These are phyloP conservation scores for Aethionema arabicum DNA, from an alignment of 345 rosid genomes.

Conservation along the genomic window DNA sequence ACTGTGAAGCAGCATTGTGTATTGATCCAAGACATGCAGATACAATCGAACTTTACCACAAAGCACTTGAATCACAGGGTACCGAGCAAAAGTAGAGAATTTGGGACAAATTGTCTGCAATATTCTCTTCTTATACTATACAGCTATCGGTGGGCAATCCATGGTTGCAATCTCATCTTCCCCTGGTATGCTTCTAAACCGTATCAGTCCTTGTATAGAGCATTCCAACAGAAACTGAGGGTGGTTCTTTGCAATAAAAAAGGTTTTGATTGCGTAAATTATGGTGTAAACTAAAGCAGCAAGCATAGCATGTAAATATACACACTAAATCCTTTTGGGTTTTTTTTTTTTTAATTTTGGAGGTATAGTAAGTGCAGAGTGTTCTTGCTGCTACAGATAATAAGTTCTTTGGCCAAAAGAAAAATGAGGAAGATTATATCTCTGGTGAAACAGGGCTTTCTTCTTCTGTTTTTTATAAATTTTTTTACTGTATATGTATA, in stretches of 20 bases:
- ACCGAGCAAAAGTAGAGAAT: constrained; percentile 35
- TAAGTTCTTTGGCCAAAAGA: constrained; percentile 25
- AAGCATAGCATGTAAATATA: constrained; percentile 40
- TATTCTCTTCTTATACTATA: too few species aligned
- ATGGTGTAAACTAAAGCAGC: constrained; percentile 14
- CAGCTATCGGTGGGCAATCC: constrained; percentile 26
- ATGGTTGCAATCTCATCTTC: constrained; percentile 23
- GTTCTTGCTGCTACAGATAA: constrained; percentile 37
- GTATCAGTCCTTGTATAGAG: constrained; percentile 34
- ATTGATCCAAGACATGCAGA: constrained; percentile 68
- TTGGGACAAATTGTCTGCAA: too few species aligned
- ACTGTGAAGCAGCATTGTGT: constrained; percentile 96
- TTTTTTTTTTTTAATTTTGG: constrained; percentile 34
- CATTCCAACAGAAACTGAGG: constrained; percentile 27
- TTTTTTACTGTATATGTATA: constrained; percentile 32
- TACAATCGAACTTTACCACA: constrained; percentile 60
- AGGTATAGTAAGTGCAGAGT: constrained; percentile 35
- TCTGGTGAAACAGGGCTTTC: constrained; percentile 40
- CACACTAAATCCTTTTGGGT: constrained; percentile 39
- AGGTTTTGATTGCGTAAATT: constrained; percentile 18
- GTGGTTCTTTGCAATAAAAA: too few species aligned
- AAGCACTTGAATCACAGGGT: constrained; percentile 46
- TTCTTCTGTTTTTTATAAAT: constrained; percentile 28
- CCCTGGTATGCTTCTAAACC: constrained; percentile 42
- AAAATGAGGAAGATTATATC: constrained; percentile 33